Evolutionary conservation across 306 rosid genomes (phyloP).

Genomic region (Morella rubra): DNA sequence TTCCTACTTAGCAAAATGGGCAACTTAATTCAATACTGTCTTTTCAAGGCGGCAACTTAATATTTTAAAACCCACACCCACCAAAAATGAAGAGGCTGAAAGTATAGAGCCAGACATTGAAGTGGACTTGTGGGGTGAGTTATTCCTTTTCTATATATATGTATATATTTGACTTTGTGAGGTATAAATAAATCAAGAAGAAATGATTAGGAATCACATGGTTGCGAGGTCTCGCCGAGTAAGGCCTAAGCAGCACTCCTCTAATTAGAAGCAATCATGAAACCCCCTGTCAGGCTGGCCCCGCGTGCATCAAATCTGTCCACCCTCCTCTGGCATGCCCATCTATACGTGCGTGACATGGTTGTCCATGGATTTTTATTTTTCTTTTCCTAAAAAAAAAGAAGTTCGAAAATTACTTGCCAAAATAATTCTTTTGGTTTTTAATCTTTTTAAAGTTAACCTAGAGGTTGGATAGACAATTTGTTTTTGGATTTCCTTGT

Average conservation of each 20-base stretch:
- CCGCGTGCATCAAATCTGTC: constrained; percentile 18
- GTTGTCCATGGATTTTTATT: too few relatives aligned
- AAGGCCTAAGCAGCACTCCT: constrained; percentile 24
- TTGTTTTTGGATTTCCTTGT: too few relatives aligned
- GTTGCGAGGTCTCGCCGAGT: not conserved
- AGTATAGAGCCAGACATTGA: constrained; percentile 3
- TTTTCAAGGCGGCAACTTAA: too few relatives aligned
- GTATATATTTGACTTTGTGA: constrained; percentile 17
- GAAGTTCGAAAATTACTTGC: too few relatives aligned
- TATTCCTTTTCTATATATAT: not conserved
- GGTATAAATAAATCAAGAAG: constrained; percentile 7
- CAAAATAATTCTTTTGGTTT: too few relatives aligned
- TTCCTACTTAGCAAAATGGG: not conserved
- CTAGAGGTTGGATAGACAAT: too few relatives aligned
- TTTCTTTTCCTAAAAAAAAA: too few relatives aligned
- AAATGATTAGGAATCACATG: constrained; percentile 31
- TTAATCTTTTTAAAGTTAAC: too few relatives aligned
- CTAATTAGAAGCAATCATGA: constrained; percentile 28
- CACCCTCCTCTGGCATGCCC: too few relatives aligned
- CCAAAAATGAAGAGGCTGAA: not conserved
- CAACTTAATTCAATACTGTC: not conserved
- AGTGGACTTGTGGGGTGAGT: constrained; percentile 1
- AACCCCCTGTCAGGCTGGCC: constrained; percentile 23
- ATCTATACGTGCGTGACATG: too few relatives aligned
- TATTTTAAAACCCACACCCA: not conserved